Evolutionary conservation across 2,329 filamentous ascomycete genomes (phyloP).

Genomic region (Colletotrichum truncatum): DNA sequence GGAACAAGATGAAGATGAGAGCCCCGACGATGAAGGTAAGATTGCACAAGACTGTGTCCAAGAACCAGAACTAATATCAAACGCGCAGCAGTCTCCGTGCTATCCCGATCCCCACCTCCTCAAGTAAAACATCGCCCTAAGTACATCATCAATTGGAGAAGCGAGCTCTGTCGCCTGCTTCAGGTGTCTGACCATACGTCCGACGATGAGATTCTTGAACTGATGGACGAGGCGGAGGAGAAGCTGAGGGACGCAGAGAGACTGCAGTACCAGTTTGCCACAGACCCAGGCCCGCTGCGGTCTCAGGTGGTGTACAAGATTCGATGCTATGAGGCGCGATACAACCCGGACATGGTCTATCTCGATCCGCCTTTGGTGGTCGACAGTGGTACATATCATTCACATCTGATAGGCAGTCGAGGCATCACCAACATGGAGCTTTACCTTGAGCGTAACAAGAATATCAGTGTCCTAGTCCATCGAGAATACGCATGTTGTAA

Average conservation of each 20-base stretch:
- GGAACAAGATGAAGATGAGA: too few relatives aligned
- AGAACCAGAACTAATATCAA: neutral
- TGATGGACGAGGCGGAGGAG: neutral
- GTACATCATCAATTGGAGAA: neutral
- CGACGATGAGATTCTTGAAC: neutral
- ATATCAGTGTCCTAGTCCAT: neutral
- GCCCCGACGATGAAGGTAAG: too few relatives aligned
- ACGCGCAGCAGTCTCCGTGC: neutral
- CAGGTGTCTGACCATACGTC: neutral
- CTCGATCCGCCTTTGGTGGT: neutral
- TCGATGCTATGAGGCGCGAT: neutral
- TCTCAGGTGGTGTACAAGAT: neutral
- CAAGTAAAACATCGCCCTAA: neutral
- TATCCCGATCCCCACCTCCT: neutral
- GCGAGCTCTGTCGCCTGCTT: neutral
- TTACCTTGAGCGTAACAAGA: neutral
- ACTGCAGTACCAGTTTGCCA: neutral
- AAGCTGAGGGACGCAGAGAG: neutral
- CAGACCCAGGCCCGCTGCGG: neutral
- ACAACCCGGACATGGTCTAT: neutral
- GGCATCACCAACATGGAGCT: neutral
- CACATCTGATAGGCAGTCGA: neutral
- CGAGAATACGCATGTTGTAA: neutral
- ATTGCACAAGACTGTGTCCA: too few relatives aligned
- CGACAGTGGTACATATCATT: neutral